These are phyloP conservation scores for Fusarium austroafricanum DNA, from an alignment of 2,329 filamentous ascomycete species.

Conservation along the genomic window DNA sequence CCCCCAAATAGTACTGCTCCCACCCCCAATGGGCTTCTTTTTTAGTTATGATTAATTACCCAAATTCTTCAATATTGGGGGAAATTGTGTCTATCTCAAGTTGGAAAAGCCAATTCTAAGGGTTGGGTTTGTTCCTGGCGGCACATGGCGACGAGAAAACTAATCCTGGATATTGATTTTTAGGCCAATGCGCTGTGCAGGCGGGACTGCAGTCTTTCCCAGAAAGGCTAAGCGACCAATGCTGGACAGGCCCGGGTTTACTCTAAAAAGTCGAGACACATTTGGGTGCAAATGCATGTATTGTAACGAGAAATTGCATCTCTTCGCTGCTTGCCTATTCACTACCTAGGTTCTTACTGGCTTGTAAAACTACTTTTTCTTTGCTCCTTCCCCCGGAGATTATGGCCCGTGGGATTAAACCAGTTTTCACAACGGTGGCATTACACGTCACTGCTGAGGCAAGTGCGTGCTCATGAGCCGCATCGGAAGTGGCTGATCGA, in stretches of 20 bases:
- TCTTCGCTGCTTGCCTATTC: slow-evolving; percentile 10
- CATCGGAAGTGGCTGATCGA: slow-evolving; percentile 26
- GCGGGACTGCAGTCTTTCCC: slow-evolving; percentile 3
- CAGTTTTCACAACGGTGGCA: slow-evolving; percentile 31
- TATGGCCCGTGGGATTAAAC: slow-evolving; percentile 28
- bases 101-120: slow-evolving; percentile 16
- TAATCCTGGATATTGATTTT: no score
- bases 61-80: slow-evolving; percentile 42
- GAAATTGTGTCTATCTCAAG: slow-evolving; percentile 1
- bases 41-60: background rate
- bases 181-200: background rate
- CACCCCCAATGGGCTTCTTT: slow-evolving; percentile 36
- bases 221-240: slow-evolving; percentile 21
- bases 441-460: slow-evolving; percentile 32
- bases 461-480: slow-evolving; percentile 9
- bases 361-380: background rate
- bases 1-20: slow-evolving; percentile 35
- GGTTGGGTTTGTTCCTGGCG: slow-evolving; percentile 30
- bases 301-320: background rate
- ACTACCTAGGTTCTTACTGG: background rate
- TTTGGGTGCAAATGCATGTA: background rate
- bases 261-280: slow-evolving; percentile 12
- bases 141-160: slow-evolving; percentile 29
- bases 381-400: slow-evolving; percentile 19
- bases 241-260: slow-evolving; percentile 3